Conservation (phyloP, 176 grass and related monocot species). For the Chloris gayana region DNA sequence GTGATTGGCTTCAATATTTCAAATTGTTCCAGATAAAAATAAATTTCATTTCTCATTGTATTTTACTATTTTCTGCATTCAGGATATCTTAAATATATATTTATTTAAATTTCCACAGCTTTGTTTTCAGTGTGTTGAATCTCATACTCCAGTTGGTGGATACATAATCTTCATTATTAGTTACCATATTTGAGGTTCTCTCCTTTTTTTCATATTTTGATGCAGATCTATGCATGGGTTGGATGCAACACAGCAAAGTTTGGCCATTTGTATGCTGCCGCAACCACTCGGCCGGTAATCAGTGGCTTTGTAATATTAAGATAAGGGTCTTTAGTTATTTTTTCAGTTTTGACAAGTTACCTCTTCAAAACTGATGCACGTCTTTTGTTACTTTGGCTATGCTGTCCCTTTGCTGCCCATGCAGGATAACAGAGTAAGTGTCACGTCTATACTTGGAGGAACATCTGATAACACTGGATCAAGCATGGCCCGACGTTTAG, state of each 20-base stretch:
- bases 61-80: not conserved
- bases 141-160: not conserved
- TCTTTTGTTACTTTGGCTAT: not conserved
- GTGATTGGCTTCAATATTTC: not conserved
- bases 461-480: constrained; percentile 85
- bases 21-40: not conserved
- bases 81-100: not conserved
- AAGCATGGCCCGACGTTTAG: constrained; percentile 77
- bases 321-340: not conserved
- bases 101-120: not conserved
- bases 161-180: not conserved
- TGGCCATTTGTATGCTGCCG: constrained; percentile 90
- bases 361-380: not conserved
- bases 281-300: constrained; percentile 72
- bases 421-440: constrained; percentile 64
- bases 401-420: constrained; percentile 8
- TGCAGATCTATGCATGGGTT: constrained; percentile 90
- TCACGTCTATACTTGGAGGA: constrained; percentile 85
- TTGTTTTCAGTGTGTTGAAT: not conserved
- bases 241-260: constrained; percentile 86
- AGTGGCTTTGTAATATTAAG: not conserved
- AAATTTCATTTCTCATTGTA: not conserved
- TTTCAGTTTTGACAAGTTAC: not conserved
- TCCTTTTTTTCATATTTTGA: constrained; percentile 5
- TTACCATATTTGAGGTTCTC: not conserved